Evolutionary conservation across 805 yeast genomes (phyloP), one percentile per base, ranked within the genome.

Genomic region (Candida maris): DNA sequence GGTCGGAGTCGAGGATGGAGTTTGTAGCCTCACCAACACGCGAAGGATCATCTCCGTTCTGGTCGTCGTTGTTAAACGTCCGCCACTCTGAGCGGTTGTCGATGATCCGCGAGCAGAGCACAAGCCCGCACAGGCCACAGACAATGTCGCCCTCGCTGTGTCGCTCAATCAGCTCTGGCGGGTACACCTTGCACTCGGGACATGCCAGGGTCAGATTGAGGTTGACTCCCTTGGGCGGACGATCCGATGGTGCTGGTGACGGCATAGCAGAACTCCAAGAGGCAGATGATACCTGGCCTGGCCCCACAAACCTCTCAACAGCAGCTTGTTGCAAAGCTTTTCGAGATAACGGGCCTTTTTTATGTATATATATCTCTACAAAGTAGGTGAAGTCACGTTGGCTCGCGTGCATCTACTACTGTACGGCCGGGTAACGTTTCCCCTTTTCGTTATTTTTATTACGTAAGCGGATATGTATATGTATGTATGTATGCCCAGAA

Each of bases 21-120:
- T 89, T 89, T 13, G 88, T 81, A 4, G 97, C 97, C 57, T 89
- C 97, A 62, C 98, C 98, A 45, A 91, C 98, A 85, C 98, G 97
- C 48, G 93, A 81, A 4, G 98, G 98, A 60, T 91, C 98, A 61
- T 88, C 97, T 52, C 95, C 95, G 51, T 91, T 93, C 61, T 91
- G 97, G 61, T 91, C 98, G 60, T 91, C 98, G 57, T 93, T 93
- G 41, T 94, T 82, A 61, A 91, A 91, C 2, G 98, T 93, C 69
- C 98, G 85, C 98, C 98, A 91, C 69, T 91, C 98, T 1, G 96
- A 86, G 49, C 97, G 73, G 4, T 95, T 89, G 55, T 91, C 98
- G 20, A 91, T 96, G 34, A 91, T 81, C 46, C 89, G 73, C 57
- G 88, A 95, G 49, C 95, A 85, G 17, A 93, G 73, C 1, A 91